phyloP scores from a whole-genome alignment of 352 stramenopile species.

The Phytophthora capsici region DNA sequence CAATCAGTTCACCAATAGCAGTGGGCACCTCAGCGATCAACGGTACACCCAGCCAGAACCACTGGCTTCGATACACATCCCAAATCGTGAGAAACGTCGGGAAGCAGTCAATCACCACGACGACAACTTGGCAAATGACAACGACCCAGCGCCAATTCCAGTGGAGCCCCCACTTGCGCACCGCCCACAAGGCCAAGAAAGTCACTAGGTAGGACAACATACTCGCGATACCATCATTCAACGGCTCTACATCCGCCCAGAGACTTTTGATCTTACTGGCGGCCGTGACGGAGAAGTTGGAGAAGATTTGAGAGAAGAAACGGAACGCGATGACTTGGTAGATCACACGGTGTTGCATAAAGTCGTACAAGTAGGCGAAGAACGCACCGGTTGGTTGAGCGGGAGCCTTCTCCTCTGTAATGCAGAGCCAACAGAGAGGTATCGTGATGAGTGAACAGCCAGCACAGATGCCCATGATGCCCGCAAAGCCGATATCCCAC shows the following conservation, averaged over 20 bases:
- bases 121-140: conserved; percentile 39
- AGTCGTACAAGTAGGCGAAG: conserved; percentile 40
- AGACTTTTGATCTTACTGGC: conserved; percentile 38
- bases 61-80: conserved; percentile 59
- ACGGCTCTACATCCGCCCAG: conserved; percentile 33
- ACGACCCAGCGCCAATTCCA: conserved; percentile 61
- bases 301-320: conserved; percentile 46
- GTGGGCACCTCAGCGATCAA: conserved; percentile 50
- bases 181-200: conserved; percentile 32
- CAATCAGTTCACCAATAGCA: conserved; percentile 39
- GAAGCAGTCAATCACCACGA: conserved; percentile 48
- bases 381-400: conserved; percentile 14
- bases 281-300: conserved; percentile 35
- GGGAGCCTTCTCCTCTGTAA: conserved; percentile 39
- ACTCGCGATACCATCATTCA: conserved; percentile 33
- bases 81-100: conserved; percentile 62
- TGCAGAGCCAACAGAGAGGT: conserved; percentile 46
- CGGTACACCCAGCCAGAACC: conserved; percentile 64
- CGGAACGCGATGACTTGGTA: conserved; percentile 45
- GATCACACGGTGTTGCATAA: conserved; percentile 49
- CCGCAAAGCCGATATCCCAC: conserved; percentile 45
- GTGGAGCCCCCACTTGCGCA: conserved; percentile 52
- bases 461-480: conserved; percentile 44
- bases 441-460: conserved; percentile 35
- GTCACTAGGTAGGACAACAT: conserved; percentile 41